Conservation (phyloP, 2,329 filamentous ascomycete genomes). For the Samsoniella hepiali region DNA sequence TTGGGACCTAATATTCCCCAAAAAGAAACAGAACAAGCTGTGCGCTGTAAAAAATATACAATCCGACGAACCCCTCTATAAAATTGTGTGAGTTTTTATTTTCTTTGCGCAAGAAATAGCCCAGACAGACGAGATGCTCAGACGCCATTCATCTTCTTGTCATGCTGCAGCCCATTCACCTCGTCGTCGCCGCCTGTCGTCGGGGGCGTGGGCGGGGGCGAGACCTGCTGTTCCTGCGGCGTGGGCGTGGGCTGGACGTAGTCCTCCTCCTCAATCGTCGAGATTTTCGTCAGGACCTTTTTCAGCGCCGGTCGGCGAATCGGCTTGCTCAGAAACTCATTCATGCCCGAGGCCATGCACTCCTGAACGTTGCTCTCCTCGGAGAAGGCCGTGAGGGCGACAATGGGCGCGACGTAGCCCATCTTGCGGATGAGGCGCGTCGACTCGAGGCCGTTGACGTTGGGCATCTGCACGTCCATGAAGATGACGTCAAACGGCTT, state of each 20-base stretch:
- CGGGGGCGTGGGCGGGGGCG: constrained; percentile 6
- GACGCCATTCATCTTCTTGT: constrained; percentile 3
- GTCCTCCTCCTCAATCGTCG: constrained; percentile 71
- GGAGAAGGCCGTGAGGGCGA: constrained; percentile 84
- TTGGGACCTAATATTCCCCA: background rate
- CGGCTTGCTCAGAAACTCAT: constrained; percentile 78
- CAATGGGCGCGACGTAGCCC: constrained; percentile 84
- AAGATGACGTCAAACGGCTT: constrained; percentile 82
- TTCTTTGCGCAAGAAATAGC: background rate
- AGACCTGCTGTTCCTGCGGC: too few species aligned
- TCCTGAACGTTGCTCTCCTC: constrained; percentile 87
- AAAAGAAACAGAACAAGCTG: background rate
- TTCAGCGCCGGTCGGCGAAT: constrained; percentile 81
- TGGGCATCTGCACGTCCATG: constrained; percentile 97
- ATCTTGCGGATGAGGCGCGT: constrained; percentile 82
- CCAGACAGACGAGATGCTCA: background rate
- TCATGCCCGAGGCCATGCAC: constrained; percentile 86
- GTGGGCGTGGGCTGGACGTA: background rate
- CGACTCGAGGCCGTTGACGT: constrained; percentile 82
- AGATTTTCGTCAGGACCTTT: constrained; percentile 79
- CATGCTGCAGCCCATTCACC: background rate
- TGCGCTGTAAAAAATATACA: background rate
- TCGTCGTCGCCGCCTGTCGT: constrained; percentile 2
- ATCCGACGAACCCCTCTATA: background rate
- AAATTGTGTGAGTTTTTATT: too few species aligned